Conservation (phyloP, 1,139 yeast genomes). For the Ashbya aceris region DNA sequence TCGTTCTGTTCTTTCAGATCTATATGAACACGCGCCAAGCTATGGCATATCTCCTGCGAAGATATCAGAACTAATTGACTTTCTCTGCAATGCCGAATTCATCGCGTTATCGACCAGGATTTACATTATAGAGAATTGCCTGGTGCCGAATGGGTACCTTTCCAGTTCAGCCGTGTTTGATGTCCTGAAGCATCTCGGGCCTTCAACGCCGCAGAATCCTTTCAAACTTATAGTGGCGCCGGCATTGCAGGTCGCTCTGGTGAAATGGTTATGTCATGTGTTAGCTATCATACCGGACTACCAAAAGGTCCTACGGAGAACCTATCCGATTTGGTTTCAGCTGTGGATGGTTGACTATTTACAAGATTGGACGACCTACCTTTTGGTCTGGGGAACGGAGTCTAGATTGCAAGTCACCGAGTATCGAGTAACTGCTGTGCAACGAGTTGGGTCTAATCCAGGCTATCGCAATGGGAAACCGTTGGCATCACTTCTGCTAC, state of each 20-base stretch:
- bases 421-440: slow-evolving; percentile 21
- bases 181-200: slow-evolving; percentile 29
- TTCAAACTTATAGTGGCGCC: slow-evolving; percentile 14
- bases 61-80: slow-evolving; percentile 13
- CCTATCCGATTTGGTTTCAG: slow-evolving; percentile 35
- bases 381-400: slow-evolving; percentile 34
- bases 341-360: slow-evolving; percentile 38
- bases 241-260: slow-evolving; percentile 27
- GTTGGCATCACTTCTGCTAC: slow-evolving; percentile 17
- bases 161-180: slow-evolving; percentile 21
- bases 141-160: slow-evolving; percentile 30
- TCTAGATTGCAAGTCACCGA: slow-evolving; percentile 27
- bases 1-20: neutral
- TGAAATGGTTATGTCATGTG: slow-evolving; percentile 35
- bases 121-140: slow-evolving; percentile 24
- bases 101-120: slow-evolving; percentile 16
- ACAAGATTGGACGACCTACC: slow-evolving; percentile 36
- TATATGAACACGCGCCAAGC: neutral
- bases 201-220: slow-evolving; percentile 14
- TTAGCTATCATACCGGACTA: slow-evolving; percentile 27
- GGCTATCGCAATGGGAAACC: slow-evolving; percentile 19
- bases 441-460: slow-evolving; percentile 14
- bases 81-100: slow-evolving; percentile 14
- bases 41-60: slow-evolving; percentile 17
- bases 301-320: slow-evolving; percentile 16